Evolutionary conservation across 352 stramenopile species (phyloP), one percentile per base, ranked within the genome.

Genomic region (Pythium phragmiticola): DNA sequence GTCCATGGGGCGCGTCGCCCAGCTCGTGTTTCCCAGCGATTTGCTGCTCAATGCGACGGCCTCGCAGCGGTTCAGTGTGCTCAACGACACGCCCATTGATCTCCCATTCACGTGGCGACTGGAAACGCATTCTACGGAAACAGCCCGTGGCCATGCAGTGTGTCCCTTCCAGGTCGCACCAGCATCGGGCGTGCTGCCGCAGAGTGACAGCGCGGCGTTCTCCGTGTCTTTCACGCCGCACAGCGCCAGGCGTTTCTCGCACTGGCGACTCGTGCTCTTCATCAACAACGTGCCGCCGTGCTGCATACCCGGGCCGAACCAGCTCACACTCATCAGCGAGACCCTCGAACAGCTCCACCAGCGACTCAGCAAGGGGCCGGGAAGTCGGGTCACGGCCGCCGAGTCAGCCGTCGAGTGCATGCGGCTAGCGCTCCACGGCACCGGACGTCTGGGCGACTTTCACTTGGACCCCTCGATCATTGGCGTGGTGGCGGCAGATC

Each of bases 61-160:
- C 4, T 52, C 51, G 14, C 80, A 92, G 57, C 68, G 60, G 5
- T 69, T 94, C 30, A 66, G 73, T 0, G 64, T 94, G 17, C 50
- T 63, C 5, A 94, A 94, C 57, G 70, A 87, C 5, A 92, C 85
- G 37, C 85, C 80, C 12, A 67, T 94, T 26, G 75, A 80, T 9
- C 58, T 94, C 3, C 57, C 66, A 12, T 94, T 80, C 53, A 63
- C 66, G 16, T 94, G 85, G 85, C 64, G 62, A 33, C 65, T 92
- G 1, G 60, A 68, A 30, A 63, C 19, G 8, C 19, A 6, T 16
- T 23, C 33, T 28, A 34, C 7, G 17, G 6, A 37, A 9, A 16
- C 48, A n/a, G 17, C 30, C 41, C 33, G 13, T 52, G 65, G 52
- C 7, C 61, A 21, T 16, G 49, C 4, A 36, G 50, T 26, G 41